Evolutionary conservation across 2,329 filamentous ascomycete species (phyloP).

Genomic region (Elsinoe australis): DNA sequence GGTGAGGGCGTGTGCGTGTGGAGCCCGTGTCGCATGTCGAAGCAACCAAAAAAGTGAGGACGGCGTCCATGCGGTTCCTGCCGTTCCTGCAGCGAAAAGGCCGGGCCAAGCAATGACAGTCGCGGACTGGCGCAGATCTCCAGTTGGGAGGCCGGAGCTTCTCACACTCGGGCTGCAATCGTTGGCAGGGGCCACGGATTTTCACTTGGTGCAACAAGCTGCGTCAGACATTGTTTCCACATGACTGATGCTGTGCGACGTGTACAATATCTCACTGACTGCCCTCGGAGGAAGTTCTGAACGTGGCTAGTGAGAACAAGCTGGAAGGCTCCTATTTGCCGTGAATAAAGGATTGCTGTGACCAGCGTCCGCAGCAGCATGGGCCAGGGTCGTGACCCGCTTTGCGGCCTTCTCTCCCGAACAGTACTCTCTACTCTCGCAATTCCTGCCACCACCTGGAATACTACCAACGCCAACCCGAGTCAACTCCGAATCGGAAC

Average conservation of each 20-base stretch:
- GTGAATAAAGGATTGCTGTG: no score
- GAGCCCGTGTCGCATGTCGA: constrained; percentile 12
- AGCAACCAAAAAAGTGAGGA: background rate
- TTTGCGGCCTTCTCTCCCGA: background rate
- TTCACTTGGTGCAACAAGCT: no score
- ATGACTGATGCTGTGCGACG: no score
- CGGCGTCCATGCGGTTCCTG: constrained; percentile 1
- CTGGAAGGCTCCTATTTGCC: no score
- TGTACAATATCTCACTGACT: no score
- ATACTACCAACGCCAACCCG: background rate
- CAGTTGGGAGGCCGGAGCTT: background rate
- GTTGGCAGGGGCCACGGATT: no score
- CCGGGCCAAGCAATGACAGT: constrained; percentile 9
- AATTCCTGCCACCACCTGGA: background rate
- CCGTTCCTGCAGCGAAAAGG: constrained; percentile 12
- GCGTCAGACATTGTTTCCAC: no score
- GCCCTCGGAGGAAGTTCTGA: no score
- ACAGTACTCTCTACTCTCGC: background rate
- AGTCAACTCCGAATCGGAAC: no score
- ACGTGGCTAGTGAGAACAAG: no score
- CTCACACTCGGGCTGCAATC: no score
- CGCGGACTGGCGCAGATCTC: constrained; percentile 7
- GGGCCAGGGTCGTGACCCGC: constrained; percentile 4
- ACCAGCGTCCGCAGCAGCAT: background rate
- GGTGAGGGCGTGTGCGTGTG: constrained; percentile 9